These are phyloP conservation scores for Aspergillus sp. DNA, from an alignment of 2,329 filamentous ascomycete species.

Conservation along the genomic window DNA sequence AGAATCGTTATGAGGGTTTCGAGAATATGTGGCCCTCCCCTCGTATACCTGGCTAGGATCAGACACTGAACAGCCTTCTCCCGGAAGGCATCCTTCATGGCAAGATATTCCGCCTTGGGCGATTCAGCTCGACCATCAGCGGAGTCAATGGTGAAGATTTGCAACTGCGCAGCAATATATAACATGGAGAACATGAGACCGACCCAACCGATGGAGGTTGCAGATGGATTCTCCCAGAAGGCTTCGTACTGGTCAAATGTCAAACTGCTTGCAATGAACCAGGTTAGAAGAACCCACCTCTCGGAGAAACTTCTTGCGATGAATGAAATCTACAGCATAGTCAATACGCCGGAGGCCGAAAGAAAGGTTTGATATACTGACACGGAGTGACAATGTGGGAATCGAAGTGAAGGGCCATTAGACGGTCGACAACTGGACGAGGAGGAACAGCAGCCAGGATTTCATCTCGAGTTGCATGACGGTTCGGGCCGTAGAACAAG, in stretches of 20 bases:
- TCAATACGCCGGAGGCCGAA: not conserved
- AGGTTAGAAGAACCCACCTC: not conserved
- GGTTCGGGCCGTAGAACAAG: not conserved
- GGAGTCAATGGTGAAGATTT: not conserved
- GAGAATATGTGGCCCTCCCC: not conserved
- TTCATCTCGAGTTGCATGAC: not conserved
- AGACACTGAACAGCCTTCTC: not conserved
- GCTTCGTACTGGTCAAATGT: not conserved
- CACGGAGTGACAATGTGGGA: not conserved
- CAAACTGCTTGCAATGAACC: not conserved
- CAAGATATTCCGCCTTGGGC: not conserved
- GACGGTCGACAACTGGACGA: not conserved
- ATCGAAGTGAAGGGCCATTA: constrained; percentile 1
- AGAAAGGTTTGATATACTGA: not conserved
- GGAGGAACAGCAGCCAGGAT: not conserved
- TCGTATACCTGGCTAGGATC: not conserved
- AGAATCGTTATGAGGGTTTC: not conserved
- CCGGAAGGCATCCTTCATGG: not conserved
- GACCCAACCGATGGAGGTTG: not conserved
- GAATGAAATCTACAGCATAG: not conserved
- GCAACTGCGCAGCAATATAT: not conserved
- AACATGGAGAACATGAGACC: not conserved
- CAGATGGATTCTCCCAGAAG: not conserved
- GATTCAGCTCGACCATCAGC: not conserved
- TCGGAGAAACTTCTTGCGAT: not conserved